A percentile compares a stretch with the other conserved stretches of the same genome.
These are phyloP conservation scores for Rhododendron molle DNA, from an alignment of 148 eudicot species.

Conservation along the genomic window DNA sequence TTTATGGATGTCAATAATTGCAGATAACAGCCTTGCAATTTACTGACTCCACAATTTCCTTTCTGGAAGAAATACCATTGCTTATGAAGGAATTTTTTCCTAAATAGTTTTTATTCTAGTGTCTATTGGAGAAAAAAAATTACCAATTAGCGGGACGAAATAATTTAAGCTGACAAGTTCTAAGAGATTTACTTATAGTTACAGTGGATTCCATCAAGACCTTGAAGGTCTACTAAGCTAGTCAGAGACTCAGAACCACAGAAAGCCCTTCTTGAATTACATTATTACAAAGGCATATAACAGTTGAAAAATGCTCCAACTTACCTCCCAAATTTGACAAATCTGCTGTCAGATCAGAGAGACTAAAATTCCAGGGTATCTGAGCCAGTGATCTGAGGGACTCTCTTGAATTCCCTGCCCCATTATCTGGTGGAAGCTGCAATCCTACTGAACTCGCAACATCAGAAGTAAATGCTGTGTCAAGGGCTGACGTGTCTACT, in stretches of 20 bases:
- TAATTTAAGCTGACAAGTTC: neutral
- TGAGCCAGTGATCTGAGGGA: constrained; percentile 77
- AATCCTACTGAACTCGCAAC: constrained; percentile 81
- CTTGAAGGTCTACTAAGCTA: neutral
- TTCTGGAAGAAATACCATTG: neutral
- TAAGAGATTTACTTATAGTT: neutral
- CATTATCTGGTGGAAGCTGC: constrained; percentile 81
- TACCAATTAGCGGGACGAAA: neutral
- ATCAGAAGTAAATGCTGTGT: constrained; percentile 76
- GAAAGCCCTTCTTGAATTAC: neutral
- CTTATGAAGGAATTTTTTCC: neutral
- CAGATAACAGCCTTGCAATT: neutral
- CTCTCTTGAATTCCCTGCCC: constrained; percentile 71
- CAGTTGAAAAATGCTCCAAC: neutral
- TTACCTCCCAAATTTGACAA: constrained; percentile 95
- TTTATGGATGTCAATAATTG: neutral
- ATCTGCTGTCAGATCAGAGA: constrained; percentile 95
- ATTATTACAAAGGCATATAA: neutral
- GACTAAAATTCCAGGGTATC: constrained; percentile 96
- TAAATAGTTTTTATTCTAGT: neutral
- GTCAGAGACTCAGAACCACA: neutral
- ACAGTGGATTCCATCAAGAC: neutral
- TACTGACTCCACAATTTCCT: neutral
- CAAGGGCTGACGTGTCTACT: constrained; percentile 85
- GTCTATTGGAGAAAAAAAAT: neutral